A percentile compares a stretch with the other conserved stretches of the same genome.
Evolutionary conservation across 1,284 basidiomycete species (phyloP).

Genomic region (Moesziomyces sp.): DNA sequence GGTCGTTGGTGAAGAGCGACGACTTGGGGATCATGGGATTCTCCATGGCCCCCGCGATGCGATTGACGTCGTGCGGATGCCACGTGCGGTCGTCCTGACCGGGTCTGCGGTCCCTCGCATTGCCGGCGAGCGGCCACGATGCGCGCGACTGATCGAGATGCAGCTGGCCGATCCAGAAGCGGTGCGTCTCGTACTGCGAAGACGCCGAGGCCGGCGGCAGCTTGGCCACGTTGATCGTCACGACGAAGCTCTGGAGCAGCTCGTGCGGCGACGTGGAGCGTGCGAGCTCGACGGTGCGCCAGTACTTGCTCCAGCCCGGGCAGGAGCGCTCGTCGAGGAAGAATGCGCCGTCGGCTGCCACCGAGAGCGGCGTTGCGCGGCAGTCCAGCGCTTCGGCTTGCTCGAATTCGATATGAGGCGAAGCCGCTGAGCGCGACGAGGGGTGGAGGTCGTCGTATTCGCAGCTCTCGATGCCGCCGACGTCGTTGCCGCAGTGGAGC

Average conservation of each 20-base stretch:
- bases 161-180: constrained; percentile 57
- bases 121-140: constrained; percentile 54
- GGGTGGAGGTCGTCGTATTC: constrained; percentile 34
- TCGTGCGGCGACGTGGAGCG: constrained; percentile 13
- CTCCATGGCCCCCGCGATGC: constrained; percentile 54
- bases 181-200: constrained; percentile 8
- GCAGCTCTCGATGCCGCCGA: constrained; percentile 49
- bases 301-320: constrained; percentile 40
- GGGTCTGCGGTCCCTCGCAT: constrained; percentile 22
- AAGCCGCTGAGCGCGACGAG: background rate
- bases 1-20: constrained; percentile 25
- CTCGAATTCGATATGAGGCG: constrained; percentile 3
- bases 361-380: constrained; percentile 13
- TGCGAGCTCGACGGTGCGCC: constrained; percentile 18
- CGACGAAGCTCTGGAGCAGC: constrained; percentile 37
- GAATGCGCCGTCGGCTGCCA: constrained; percentile 37
- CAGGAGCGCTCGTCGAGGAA: constrained; percentile 32
- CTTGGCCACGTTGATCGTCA: constrained; percentile 27
- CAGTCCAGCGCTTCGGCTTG: constrained; percentile 15
- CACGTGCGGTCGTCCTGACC: constrained; percentile 42
- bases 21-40: constrained; percentile 50
- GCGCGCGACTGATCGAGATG: constrained; percentile 36
- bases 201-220: background rate
- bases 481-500: constrained; percentile 32
- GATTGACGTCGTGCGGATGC: constrained; percentile 43